Base-by-base conservation (phyloP, 2,329 filamentous ascomycete genomes). In the Hymenoscyphus fraxineus region DNA sequence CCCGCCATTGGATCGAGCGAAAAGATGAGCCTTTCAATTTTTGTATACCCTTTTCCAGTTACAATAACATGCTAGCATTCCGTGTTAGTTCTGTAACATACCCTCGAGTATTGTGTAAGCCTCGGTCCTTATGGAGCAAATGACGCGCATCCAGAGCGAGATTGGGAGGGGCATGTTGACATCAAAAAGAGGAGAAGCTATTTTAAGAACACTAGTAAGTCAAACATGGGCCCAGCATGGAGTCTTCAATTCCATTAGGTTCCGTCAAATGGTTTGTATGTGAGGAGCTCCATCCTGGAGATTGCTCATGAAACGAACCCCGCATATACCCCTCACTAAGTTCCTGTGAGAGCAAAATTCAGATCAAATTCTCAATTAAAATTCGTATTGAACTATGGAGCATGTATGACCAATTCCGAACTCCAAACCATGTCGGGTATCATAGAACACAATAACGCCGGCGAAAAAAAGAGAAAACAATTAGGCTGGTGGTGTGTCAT, bases 401-500 rank as follows among this genome's bases (percentile, higher is more conserved):
- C 27, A 57, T 51, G 4, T 57, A 16, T n/a, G 13, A 7, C 31
- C 55, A 41, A 31, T 31, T 58, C 63, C 31, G 9, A 65, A 63
- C 61, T 63, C 61, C 61, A 55, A 27, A 44, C 27, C 38, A 63
- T 54, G 38, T 55, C 39, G 64, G 64, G 64, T 66, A 66, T 63
- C 64, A 44, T 66, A 19, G 51, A 27, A 38, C 13, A 32, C 55
- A 47, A 56, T 55, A 32, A 58, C 59, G 58, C 31, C 59, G 56
- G 44, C 19, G 51, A 40, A 54, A 60, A 62, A 40, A 54, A 60
- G 58, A 60, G 27, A 22, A 31, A 35, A n/a, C 40, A 60, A 64
- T 61, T 77, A 90, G 72, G 86, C 87, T 9, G 86, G 83, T 47
- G 90, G 64, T 32, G 64, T 65, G 51, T 65, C 91, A 77, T 94